A percentile compares a stretch with the other conserved stretches of the same genome.
Evolutionary conservation across 257 asterid genomes (phyloP).

Genomic region (Capsicum rhomboideum): DNA sequence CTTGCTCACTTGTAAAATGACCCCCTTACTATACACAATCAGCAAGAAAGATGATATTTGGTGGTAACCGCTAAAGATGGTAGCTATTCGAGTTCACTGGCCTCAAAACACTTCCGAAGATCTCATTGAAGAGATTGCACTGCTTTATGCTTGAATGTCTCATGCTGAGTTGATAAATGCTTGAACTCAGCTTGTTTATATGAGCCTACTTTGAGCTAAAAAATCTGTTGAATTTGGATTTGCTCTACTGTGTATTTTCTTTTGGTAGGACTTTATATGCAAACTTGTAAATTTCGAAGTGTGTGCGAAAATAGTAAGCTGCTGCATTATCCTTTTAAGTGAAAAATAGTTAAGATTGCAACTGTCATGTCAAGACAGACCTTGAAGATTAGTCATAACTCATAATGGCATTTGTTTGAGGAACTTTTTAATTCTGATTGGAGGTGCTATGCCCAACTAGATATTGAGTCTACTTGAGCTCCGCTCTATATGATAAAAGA

Average conservation of each 20-base stretch:
- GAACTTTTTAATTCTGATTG: too few relatives aligned
- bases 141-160: not conserved
- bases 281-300: not conserved
- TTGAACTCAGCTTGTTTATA: not conserved
- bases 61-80: not conserved
- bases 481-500: too few relatives aligned
- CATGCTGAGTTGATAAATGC: not conserved
- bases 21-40: not conserved
- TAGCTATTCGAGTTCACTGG: not conserved
- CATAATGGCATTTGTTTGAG: too few relatives aligned
- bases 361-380: not conserved
- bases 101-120: not conserved
- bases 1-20: not conserved
- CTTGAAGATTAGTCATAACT: not conserved
- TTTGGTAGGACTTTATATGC: not conserved
- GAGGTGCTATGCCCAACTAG: too few relatives aligned
- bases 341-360: not conserved
- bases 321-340: not conserved
- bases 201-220: not conserved
- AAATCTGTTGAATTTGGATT: not conserved
- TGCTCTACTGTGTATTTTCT: not conserved
- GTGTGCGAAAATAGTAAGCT: not conserved
- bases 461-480: too few relatives aligned
- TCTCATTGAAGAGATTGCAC: not conserved
- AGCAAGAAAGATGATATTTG: not conserved